These are phyloP conservation scores for Wolfiporia cocos DNA, from an alignment of 1,284 basidiomycete genomes.

Conservation along the genomic window DNA sequence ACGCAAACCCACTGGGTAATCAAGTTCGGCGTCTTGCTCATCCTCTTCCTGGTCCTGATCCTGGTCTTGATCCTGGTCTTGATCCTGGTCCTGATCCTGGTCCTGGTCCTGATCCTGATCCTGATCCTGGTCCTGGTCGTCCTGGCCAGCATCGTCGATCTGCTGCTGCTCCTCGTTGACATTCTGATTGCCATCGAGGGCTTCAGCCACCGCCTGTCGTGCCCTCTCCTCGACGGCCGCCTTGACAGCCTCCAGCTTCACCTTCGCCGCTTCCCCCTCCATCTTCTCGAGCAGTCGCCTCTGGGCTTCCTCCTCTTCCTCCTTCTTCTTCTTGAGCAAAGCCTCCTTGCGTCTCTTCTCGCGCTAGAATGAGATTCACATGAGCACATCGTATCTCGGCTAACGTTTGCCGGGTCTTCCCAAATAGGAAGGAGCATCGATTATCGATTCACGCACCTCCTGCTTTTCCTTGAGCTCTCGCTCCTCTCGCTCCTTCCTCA, in stretches of 20 bases:
- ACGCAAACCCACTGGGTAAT: no score
- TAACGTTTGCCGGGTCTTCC: conserved; percentile 1
- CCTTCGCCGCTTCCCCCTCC: conserved; percentile 30
- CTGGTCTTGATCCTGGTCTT: no score
- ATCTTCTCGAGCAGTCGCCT: conserved; percentile 34
- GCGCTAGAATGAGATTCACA: conserved; percentile 30
- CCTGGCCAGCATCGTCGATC: conserved; percentile 21
- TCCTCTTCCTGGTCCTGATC: no score
- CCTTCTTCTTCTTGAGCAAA: conserved; percentile 30
- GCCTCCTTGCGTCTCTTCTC: conserved; percentile 54
- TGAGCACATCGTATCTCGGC: conserved; percentile 4
- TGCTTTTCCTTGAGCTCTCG: conserved; percentile 56
- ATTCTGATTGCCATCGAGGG: no score
- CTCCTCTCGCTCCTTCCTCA: conserved; percentile 64
- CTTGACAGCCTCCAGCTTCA: conserved; percentile 9
- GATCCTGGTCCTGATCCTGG: no score
- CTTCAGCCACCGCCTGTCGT: no score
- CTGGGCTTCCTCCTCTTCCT: conserved; percentile 25
- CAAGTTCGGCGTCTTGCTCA: no score
- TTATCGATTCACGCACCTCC: conserved; percentile 42
- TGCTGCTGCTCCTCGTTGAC: conserved; percentile 23
- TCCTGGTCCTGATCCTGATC: no score
- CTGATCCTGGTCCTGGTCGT: conserved; percentile 23
- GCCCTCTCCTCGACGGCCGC: conserved; percentile 3
- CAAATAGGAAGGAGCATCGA: conserved; percentile 11